These are phyloP conservation scores for Craterostigma plantagineum DNA, from an alignment of 257 asterid genomes.

Conservation along the genomic window DNA sequence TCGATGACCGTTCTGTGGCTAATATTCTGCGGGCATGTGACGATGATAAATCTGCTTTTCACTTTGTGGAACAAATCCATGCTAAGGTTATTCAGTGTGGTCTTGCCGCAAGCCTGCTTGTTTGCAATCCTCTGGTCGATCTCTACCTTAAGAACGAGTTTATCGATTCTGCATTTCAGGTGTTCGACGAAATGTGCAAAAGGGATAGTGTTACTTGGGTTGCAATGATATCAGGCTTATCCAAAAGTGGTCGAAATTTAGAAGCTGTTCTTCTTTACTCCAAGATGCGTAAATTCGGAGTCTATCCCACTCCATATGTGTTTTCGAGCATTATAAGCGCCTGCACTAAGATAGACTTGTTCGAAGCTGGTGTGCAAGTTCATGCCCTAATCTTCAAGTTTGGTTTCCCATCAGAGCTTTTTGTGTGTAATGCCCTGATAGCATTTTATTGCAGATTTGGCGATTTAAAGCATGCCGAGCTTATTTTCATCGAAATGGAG, in stretches of 20 bases:
- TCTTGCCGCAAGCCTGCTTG: slow-evolving; percentile 17
- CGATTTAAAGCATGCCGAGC: slow-evolving; percentile 28
- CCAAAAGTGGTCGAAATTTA: slow-evolving; percentile 26
- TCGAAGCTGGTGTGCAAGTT: slow-evolving; percentile 49
- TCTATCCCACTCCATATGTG: slow-evolving; percentile 65
- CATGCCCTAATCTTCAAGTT: slow-evolving; percentile 55
- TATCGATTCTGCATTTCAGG: slow-evolving; percentile 34
- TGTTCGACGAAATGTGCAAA: slow-evolving; percentile 25
- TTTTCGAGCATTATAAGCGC: slow-evolving; percentile 69
- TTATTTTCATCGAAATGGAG: slow-evolving; percentile 44
- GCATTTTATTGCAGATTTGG: slow-evolving; percentile 54
- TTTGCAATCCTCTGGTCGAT: slow-evolving; percentile 56
- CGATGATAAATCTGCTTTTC: slow-evolving; percentile 16
- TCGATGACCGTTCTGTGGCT: slow-evolving; percentile 29
- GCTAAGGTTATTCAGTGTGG: slow-evolving; percentile 43
- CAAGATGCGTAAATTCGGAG: slow-evolving; percentile 61
- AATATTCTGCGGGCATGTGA: slow-evolving; percentile 29
- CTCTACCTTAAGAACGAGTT: slow-evolving; percentile 49
- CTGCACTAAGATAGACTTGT: slow-evolving; percentile 41
- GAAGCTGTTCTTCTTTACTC: slow-evolving; percentile 39
- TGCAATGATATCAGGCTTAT: slow-evolving; percentile 72
- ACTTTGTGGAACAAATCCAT: slow-evolving; percentile 34
- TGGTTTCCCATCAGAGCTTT: slow-evolving; percentile 57
- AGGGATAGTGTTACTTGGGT: slow-evolving; percentile 80
- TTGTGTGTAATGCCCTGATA: slow-evolving; percentile 64